Percentiles rank a stretch among this genome's conserved stretches.
phyloP scores from a whole-genome alignment of 108 stramenopile genomes.

The Craspedostauros australis region DNA sequence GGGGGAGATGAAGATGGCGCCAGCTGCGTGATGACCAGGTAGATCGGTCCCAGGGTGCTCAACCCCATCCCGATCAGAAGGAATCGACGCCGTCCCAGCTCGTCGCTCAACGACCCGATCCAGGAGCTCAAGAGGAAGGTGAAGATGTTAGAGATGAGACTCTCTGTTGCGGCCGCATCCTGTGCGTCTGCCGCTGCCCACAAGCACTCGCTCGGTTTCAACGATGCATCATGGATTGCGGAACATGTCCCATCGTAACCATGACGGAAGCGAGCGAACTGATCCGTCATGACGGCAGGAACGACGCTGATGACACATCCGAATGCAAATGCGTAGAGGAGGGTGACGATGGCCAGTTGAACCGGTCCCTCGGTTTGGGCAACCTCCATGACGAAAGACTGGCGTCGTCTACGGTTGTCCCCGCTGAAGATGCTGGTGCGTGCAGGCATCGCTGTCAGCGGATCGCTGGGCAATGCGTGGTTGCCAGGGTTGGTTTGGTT shows the following conservation, averaged over 20 bases:
- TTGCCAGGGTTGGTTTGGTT: too few species aligned
- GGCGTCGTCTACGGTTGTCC: too few species aligned
- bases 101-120: conserved; percentile 76
- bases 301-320: conserved; percentile 75
- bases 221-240: neutral
- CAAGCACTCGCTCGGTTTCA: conserved; percentile 56
- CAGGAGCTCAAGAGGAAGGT: conserved; percentile 71
- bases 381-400: conserved; percentile 42
- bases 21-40: conserved; percentile 51
- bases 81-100: conserved; percentile 42
- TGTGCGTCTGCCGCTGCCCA: conserved; percentile 70
- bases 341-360: conserved; percentile 63
- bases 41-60: conserved; percentile 37
- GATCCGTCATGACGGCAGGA: conserved; percentile 75
- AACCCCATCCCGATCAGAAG: conserved; percentile 1
- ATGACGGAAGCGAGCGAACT: conserved; percentile 72
- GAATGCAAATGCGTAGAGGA: conserved; percentile 57
- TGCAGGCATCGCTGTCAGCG: too few species aligned
- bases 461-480: too few species aligned
- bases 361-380: conserved; percentile 51
- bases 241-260: conserved; percentile 28
- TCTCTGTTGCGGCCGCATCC: conserved; percentile 46
- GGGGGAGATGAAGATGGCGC: conserved; percentile 42
- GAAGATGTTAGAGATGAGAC: conserved; percentile 48
- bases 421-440: too few species aligned